Percentiles rank a stretch among this genome's conserved stretches.
Conservation (phyloP, 768 basidiomycete species). For the Pisolithus albus region DNA sequence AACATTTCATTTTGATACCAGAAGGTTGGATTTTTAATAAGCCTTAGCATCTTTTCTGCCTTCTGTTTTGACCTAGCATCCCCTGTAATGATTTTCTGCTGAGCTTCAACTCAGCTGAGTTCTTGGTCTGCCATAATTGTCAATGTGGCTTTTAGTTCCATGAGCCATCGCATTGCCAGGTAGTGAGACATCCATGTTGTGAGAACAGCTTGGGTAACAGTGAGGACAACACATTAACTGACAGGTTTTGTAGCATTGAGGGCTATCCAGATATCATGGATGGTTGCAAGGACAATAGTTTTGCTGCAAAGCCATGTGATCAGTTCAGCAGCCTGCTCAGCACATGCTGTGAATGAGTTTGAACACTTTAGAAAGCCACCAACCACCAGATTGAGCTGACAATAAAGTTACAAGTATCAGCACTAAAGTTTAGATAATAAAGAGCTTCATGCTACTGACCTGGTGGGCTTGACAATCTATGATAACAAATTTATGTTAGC, state of each 20-base stretch:
- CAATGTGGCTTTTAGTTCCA: neutral
- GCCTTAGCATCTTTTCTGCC: neutral
- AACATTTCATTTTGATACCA: neutral
- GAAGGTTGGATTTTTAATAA: neutral
- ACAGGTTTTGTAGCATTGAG: neutral
- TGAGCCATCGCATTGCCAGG: neutral
- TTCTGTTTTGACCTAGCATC: neutral
- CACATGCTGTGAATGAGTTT: slow-evolving; percentile 9
- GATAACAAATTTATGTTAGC: slow-evolving; percentile 22
- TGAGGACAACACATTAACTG: neutral
- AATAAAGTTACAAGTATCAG: neutral
- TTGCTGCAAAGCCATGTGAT: slow-evolving; percentile 35
- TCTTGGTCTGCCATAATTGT: too few relatives aligned
- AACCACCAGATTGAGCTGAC: slow-evolving; percentile 35
- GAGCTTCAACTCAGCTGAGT: too few relatives aligned
- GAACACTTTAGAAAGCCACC: slow-evolving; percentile 29
- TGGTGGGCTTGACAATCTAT: slow-evolving; percentile 35
- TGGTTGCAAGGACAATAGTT: slow-evolving; percentile 25
- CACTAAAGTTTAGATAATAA: neutral
- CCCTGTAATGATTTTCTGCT: slow-evolving; percentile 17
- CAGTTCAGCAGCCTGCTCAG: slow-evolving; percentile 20
- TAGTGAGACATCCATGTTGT: neutral
- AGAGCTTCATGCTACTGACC: slow-evolving; percentile 12
- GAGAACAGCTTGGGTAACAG: neutral
- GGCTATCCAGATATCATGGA: slow-evolving; percentile 16